Evolutionary conservation across 169 alveolate species (phyloP).

Genomic region (Eimeria necatrix): DNA sequence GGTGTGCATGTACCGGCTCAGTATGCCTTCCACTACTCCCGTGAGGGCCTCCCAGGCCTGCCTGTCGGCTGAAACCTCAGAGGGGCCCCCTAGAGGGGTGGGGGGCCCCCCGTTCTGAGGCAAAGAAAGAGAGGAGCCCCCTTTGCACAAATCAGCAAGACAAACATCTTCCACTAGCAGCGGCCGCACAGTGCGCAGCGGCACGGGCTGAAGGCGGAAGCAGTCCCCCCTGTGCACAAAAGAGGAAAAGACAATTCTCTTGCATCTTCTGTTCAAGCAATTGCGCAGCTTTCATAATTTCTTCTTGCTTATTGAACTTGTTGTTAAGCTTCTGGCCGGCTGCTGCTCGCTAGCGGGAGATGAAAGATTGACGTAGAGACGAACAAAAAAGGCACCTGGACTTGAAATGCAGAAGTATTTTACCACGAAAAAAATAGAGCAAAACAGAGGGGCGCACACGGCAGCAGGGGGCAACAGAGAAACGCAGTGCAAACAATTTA

Average conservation of each 20-base stretch:
- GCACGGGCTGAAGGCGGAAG: conserved; percentile 63
- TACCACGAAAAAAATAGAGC: no score
- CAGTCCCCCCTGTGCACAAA: conserved; percentile 49
- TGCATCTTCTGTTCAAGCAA: background rate
- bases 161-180: conserved; percentile 60
- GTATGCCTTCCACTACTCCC: conserved; percentile 16
- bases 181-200: conserved; percentile 64
- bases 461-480: no score
- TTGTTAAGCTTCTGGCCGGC: no score
- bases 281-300: background rate
- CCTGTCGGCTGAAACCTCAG: background rate
- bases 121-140: background rate
- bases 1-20: background rate
- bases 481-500: no score
- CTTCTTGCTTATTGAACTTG: no score
- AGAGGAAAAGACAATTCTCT: background rate
- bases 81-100: background rate
- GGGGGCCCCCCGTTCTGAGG: background rate
- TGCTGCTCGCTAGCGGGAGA: no score
- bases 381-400: no score
- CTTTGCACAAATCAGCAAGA: background rate
- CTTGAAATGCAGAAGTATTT: no score
- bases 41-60: conserved; percentile 65
- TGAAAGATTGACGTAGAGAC: no score
- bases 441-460: no score